Percentiles rank a stretch among this genome's conserved stretches.
Evolutionary conservation across 495 filamentous ascomycete species (phyloP).

Genomic region (Pyrenopolyporus hunteri): DNA sequence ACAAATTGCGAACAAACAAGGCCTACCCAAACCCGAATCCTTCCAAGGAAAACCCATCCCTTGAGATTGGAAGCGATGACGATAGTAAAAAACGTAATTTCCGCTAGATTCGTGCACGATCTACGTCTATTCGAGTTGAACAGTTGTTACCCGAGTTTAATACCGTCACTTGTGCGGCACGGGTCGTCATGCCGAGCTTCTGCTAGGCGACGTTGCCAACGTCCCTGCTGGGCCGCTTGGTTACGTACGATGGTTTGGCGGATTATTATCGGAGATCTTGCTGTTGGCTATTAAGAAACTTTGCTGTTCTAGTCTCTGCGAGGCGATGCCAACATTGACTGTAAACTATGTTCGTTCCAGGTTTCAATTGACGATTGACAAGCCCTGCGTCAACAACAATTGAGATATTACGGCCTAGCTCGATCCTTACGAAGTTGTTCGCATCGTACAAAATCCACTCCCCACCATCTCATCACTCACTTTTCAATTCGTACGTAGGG

Average conservation of each 20-base stretch:
- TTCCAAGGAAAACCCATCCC: background rate
- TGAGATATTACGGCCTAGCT: background rate
- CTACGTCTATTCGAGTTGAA: too few relatives aligned
- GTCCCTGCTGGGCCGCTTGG: background rate
- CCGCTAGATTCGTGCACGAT: background rate
- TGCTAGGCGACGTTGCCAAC: too few relatives aligned
- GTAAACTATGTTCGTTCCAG: constrained; percentile 1
- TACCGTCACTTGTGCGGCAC: constrained; percentile 1
- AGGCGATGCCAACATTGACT: too few relatives aligned
- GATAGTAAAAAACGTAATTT: background rate
- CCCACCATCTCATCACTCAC: constrained; percentile 5
- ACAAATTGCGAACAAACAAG: background rate
- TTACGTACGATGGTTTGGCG: background rate
- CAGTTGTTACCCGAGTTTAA: background rate
- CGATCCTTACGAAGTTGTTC: background rate
- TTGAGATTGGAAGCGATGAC: background rate
- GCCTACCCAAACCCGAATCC: too few relatives aligned
- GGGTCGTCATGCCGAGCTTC: background rate
- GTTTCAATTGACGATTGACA: background rate
- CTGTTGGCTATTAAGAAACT: background rate
- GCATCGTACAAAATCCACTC: background rate
- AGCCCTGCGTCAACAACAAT: background rate
- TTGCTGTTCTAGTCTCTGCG: background rate
- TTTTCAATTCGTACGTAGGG: background rate
- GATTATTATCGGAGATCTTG: background rate